phyloP scores from a whole-genome alignment of 805 yeast species.

The Myxozyma neotropica region DNA sequence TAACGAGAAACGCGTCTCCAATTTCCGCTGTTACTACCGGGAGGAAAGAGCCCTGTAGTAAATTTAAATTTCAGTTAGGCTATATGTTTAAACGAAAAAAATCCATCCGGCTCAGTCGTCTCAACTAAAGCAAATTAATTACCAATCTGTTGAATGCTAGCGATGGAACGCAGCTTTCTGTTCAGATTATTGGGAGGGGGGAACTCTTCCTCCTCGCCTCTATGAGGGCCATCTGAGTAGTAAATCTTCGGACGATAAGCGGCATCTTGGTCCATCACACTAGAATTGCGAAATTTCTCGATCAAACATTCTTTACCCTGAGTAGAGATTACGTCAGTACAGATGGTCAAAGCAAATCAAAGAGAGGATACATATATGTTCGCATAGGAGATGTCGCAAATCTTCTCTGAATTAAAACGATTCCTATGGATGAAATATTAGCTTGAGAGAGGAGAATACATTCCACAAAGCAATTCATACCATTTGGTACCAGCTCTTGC shows the following conservation, averaged over 20 bases:
- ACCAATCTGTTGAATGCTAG: slow-evolving; percentile 42
- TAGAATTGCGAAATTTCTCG: slow-evolving; percentile 54
- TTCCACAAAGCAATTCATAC: slow-evolving; percentile 29
- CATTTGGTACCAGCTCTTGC: slow-evolving; percentile 54
- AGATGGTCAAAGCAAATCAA: not conserved
- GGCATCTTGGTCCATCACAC: slow-evolving; percentile 52
- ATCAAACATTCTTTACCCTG: slow-evolving; percentile 53
- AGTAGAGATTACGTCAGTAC: slow-evolving; percentile 23
- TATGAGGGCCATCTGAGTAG: slow-evolving; percentile 48
- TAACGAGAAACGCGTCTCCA: slow-evolving; percentile 27
- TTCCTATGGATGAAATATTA: slow-evolving; percentile 37
- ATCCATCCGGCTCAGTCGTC: not conserved
- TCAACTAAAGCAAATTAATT: not conserved
- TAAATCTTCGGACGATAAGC: slow-evolving; percentile 55
- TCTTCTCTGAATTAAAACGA: slow-evolving; percentile 52
- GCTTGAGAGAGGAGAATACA: not conserved
- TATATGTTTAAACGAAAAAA: not conserved
- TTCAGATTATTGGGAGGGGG: slow-evolving; percentile 46
- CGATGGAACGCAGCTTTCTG: slow-evolving; percentile 43
- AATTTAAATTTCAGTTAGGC: not conserved
- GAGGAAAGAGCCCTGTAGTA: slow-evolving; percentile 29
- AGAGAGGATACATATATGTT: slow-evolving; percentile 42
- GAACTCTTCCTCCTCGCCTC: slow-evolving; percentile 50
- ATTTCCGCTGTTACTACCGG: slow-evolving; percentile 32
- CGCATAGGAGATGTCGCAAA: slow-evolving; percentile 56